Percentiles rank a stretch among this genome's conserved stretches.
Conservation (phyloP, 345 rosid species). For the Conringia planisiliqua region DNA sequence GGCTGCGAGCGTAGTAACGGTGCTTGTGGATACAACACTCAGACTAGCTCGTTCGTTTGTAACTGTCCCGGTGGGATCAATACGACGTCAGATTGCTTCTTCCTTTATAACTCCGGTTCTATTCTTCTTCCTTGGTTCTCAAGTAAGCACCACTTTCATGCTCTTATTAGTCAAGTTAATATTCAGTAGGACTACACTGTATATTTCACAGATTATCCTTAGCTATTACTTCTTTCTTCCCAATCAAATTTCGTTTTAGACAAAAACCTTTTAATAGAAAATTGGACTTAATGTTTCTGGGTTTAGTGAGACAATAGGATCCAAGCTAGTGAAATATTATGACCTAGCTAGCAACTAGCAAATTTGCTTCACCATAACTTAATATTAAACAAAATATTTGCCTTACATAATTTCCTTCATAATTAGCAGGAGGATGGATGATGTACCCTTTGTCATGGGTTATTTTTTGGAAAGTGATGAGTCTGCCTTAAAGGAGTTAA, state of each 20-base stretch:
- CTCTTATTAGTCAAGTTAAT: too few species aligned
- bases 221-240: neutral
- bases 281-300: neutral
- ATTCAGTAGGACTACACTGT: neutral
- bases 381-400: too few species aligned
- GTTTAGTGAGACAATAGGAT: neutral
- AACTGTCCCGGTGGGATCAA: slow-evolving; percentile 71
- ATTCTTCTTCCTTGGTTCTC: slow-evolving; percentile 21
- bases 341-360: neutral
- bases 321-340: neutral
- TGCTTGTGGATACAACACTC: slow-evolving; percentile 63
- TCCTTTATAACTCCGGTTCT: slow-evolving; percentile 34
- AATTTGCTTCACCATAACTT: neutral
- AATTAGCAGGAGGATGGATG: slow-evolving; percentile 20
- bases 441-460: slow-evolving; percentile 18
- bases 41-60: slow-evolving; percentile 52
- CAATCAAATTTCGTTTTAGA: neutral
- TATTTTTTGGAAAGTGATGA: slow-evolving; percentile 21
- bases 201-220: neutral
- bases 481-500: neutral
- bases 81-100: slow-evolving; percentile 60
- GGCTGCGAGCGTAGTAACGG: slow-evolving; percentile 77
- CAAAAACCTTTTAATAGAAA: neutral
- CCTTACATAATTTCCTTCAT: neutral
- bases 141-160: slow-evolving; percentile 19